Conservation (phyloP, 2,329 filamentous ascomycete species). For the Exophiala spinifera region DNA sequence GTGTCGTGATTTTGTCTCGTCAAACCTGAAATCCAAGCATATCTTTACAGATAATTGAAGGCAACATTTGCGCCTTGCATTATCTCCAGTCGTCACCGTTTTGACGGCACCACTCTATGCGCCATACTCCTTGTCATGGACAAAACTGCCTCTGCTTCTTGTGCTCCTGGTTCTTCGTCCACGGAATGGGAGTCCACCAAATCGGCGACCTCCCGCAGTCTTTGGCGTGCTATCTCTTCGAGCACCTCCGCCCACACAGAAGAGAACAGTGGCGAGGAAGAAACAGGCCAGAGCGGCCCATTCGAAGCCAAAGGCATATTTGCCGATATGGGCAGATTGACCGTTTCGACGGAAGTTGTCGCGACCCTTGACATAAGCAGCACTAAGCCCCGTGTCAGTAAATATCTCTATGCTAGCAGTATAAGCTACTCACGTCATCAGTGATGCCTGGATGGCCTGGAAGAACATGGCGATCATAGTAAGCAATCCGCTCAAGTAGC, state of each 20-base stretch:
- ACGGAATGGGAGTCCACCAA: too few species aligned
- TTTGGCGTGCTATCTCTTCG: slow-evolving; percentile 10
- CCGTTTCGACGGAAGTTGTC: slow-evolving; percentile 52
- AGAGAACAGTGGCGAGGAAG: slow-evolving; percentile 55
- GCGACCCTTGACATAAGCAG: slow-evolving; percentile 58
- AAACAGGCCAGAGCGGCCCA: slow-evolving; percentile 57
- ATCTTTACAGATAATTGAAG: slow-evolving; percentile 2
- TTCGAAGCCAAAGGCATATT: slow-evolving; percentile 60
- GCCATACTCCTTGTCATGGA: slow-evolving; percentile 31
- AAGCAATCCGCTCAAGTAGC: slow-evolving; percentile 52
- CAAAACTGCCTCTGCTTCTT: slow-evolving; percentile 31
- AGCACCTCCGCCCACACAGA: slow-evolving; percentile 48
- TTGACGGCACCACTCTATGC: slow-evolving; percentile 3
- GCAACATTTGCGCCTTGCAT: background rate
- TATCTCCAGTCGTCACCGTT: background rate
- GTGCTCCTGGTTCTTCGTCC: slow-evolving; percentile 28
- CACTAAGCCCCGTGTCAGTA: slow-evolving; percentile 42
- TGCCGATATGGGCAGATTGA: slow-evolving; percentile 51
- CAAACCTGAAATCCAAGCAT: background rate
- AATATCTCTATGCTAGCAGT: slow-evolving; percentile 1
- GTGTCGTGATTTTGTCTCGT: slow-evolving; percentile 1
- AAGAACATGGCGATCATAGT: slow-evolving; percentile 56
- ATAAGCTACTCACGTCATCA: slow-evolving; percentile 59
- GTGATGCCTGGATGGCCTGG: slow-evolving; percentile 54
- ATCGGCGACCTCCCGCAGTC: slow-evolving; percentile 8